Evolutionary conservation across 805 yeast species (phyloP).

Genomic region (Wickerhamomyces mucosus): DNA sequence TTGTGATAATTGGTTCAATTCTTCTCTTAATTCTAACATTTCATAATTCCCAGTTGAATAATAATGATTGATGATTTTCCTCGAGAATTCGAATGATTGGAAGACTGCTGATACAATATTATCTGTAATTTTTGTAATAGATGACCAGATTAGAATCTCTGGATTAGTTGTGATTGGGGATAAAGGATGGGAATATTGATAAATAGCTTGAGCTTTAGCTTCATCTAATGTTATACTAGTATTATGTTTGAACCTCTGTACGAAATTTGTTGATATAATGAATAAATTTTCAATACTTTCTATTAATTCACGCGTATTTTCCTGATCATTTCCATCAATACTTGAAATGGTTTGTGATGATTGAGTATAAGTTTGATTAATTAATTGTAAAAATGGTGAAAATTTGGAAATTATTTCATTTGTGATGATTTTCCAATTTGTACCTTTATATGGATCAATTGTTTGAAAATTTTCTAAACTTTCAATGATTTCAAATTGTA

Average conservation of each 20-base stretch:
- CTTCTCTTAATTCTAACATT: background rate
- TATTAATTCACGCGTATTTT: slow-evolving; percentile 6
- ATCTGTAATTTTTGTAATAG: slow-evolving; percentile 1
- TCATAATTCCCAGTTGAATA: slow-evolving; percentile 7
- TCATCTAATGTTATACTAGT: background rate
- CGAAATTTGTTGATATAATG: slow-evolving; percentile 31
- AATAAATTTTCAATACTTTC: slow-evolving; percentile 27
- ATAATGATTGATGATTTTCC: slow-evolving; percentile 16
- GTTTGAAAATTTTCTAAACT: slow-evolving; percentile 24
- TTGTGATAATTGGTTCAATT: background rate
- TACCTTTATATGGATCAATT: slow-evolving; percentile 32
- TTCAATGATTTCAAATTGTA: slow-evolving; percentile 26
- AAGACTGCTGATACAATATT: slow-evolving; percentile 27
- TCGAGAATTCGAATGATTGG: slow-evolving; percentile 25
- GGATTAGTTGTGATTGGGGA: slow-evolving; percentile 2
- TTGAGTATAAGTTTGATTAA: slow-evolving; percentile 32
- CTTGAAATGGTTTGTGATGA: no score
- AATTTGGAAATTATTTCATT: slow-evolving; percentile 42
- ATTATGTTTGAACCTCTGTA: slow-evolving; percentile 32
- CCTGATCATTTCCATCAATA: background rate
- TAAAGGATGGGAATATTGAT: slow-evolving; percentile 5
- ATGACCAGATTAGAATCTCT: slow-evolving; percentile 6
- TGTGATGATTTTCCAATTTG: slow-evolving; percentile 48
- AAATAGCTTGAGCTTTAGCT: slow-evolving; percentile 1
- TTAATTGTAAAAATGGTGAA: slow-evolving; percentile 34